A percentile compares a stretch with the other conserved stretches of the same genome.
Evolutionary conservation across 1,284 basidiomycete species (phyloP).

Genomic region (Thelephora terrestris): DNA sequence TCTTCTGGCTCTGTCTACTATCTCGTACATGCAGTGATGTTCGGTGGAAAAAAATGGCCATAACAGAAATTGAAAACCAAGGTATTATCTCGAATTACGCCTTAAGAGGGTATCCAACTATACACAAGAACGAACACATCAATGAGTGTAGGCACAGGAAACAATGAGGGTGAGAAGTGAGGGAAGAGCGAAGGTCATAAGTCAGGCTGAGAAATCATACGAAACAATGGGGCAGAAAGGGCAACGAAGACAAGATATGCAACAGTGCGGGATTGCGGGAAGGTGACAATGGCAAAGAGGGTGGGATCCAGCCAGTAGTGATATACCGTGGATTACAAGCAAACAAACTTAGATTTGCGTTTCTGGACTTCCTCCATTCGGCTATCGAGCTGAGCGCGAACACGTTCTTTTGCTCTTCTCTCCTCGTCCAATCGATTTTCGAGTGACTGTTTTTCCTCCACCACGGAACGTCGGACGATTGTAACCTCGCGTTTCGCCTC

Average conservation of each 20-base stretch:
- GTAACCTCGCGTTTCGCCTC: constrained; percentile 72
- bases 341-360: constrained; percentile 80
- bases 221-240: background rate
- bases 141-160: constrained; percentile 5
- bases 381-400: constrained; percentile 71
- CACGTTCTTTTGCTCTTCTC: constrained; percentile 71
- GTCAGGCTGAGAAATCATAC: constrained; percentile 4
- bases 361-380: constrained; percentile 76
- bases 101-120: background rate
- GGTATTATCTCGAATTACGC: background rate
- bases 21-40: too few species aligned
- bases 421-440: constrained; percentile 77
- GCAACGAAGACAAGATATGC: constrained; percentile 9
- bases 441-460: constrained; percentile 76
- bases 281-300: constrained; percentile 4
- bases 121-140: constrained; percentile 3
- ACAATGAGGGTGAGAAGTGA: constrained; percentile 10
- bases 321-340: constrained; percentile 40
- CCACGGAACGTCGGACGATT: constrained; percentile 65
- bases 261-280: constrained; percentile 7
- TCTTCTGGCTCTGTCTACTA: too few species aligned
- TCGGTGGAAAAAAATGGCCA: too few species aligned
- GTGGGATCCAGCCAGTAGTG: background rate
- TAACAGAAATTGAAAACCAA: too few species aligned
- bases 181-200: constrained; percentile 3